Evolutionary conservation across 2,329 filamentous ascomycete species (phyloP).

Genomic region (Pseudogymnoascus pannorum): DNA sequence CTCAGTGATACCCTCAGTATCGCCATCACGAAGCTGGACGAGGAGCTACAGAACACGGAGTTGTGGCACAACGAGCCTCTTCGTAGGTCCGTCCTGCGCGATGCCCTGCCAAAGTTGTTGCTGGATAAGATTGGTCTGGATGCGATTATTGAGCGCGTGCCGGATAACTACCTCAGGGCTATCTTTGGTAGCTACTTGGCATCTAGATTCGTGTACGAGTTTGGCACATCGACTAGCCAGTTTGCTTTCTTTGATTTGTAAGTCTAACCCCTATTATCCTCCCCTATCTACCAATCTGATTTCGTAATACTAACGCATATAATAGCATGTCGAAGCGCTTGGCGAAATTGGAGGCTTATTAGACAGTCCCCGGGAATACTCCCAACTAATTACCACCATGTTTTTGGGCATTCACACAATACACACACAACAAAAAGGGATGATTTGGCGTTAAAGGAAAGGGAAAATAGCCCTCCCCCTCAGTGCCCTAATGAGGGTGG

Average conservation of each 20-base stretch:
- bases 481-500: too few relatives aligned
- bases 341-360: conserved; percentile 36
- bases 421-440: not conserved
- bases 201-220: conserved; percentile 92
- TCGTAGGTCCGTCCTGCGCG: conserved; percentile 67
- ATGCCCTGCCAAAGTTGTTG: conserved; percentile 79
- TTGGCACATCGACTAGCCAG: conserved; percentile 84
- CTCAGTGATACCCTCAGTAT: conserved; percentile 84
- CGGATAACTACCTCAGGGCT: conserved; percentile 82
- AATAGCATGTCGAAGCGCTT: conserved; percentile 59
- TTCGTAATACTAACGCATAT: conserved; percentile 17
- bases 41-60: conserved; percentile 89
- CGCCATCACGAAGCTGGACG: conserved; percentile 93
- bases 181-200: conserved; percentile 97
- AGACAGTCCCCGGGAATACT: not conserved
- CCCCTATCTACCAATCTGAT: conserved; percentile 14
- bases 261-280: conserved; percentile 36
- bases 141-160: conserved; percentile 77
- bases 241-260: conserved; percentile 99
- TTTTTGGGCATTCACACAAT: not conserved
- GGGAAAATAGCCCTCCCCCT: too few relatives aligned
- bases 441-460: not conserved
- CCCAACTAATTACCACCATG: not conserved
- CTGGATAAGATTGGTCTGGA: conserved; percentile 87
- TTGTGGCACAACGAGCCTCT: conserved; percentile 81